These are phyloP conservation scores for Colletotrichum eleusines DNA, from an alignment of 2,329 filamentous ascomycete genomes.

Conservation along the genomic window DNA sequence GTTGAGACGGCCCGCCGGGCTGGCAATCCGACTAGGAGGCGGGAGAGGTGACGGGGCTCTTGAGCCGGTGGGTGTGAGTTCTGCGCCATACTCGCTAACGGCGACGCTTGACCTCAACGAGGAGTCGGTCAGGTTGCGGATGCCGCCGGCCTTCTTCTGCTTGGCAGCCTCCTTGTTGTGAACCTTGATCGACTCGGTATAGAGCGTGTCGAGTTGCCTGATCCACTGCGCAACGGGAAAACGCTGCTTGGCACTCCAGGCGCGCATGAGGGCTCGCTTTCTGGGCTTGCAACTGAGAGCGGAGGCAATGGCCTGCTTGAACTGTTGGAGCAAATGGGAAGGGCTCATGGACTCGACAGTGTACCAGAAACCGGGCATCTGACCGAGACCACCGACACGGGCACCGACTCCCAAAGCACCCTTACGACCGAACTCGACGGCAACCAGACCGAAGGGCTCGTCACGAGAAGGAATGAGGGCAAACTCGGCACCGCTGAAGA, in stretches of 20 bases:
- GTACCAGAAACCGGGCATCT: conserved; percentile 80
- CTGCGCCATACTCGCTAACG: conserved; percentile 33
- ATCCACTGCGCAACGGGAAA: conserved; percentile 78
- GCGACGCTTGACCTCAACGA: conserved; percentile 36
- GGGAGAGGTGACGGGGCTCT: conserved; percentile 35
- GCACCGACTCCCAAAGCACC: conserved; percentile 76
- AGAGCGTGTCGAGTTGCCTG: conserved; percentile 72
- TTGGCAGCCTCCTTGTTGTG: conserved; percentile 49
- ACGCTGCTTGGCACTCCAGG: conserved; percentile 72
- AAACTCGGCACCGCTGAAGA: conserved; percentile 77
- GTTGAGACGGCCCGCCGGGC: conserved; percentile 31
- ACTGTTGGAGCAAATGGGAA: conserved; percentile 72
- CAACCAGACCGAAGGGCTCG: conserved; percentile 77
- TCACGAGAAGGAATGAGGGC: conserved; percentile 76
- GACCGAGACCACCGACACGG: conserved; percentile 74
- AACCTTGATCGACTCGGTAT: conserved; percentile 69
- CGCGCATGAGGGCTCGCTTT: conserved; percentile 72
- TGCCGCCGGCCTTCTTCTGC: conserved; percentile 39
- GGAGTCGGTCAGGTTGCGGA: conserved; percentile 37
- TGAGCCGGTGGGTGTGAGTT: conserved; percentile 29
- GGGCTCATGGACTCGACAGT: conserved; percentile 75
- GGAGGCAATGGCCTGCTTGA: conserved; percentile 72
- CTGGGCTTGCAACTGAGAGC: conserved; percentile 69
- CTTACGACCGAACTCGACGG: conserved; percentile 77
- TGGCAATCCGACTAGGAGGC: conserved; percentile 32